Evolutionary conservation across 1,139 yeast genomes (phyloP), one percentile per base, ranked within the genome.

Genomic region (Debaryomycetaceae sp.): DNA sequence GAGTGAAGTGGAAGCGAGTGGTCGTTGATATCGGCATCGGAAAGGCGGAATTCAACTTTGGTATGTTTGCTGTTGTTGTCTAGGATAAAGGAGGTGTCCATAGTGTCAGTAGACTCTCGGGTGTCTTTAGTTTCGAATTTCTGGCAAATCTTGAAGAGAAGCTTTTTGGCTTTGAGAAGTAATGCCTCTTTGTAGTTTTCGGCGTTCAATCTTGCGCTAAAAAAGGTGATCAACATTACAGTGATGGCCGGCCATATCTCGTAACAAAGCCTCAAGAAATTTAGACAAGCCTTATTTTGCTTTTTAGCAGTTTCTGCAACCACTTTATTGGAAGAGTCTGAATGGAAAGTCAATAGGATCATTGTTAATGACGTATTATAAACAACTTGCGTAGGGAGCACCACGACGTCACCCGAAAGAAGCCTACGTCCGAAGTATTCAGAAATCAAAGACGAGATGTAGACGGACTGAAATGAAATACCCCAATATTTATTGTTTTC

Each of bases 221-320:
- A 47, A 40, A 47, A 53, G 9, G 50, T 44, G 8, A 47, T 33
- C 34, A 51, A 35, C 39, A 53, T 37, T 14, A 42, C 45, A 5
- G 56, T 38, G 37, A 53, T 40, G 8, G 52, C 53, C 34, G 55
- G 56, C 56, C 56, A 54, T 31, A 41, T 41, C n/a, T 44, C 46
- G 36, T 50, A 48, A 14, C 50, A 45, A 22, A 42, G 37, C 22
- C 46, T 43, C 36, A 55, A 43, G 27, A 52, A 48, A 8, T 45
- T 39, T 13, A 53, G 38, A 24, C 57, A 51, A 6, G 36, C 42
- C 13, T 45, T 42, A 34, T 47, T 24, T 39, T 54, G 58, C 33
- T 41, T 46, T 34, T 35, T 22, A 11, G 58, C 49, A 2, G 52
- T 49, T 37, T 44, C 36, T 22, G 52, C 47, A 24, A 55, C 57